phyloP scores from a whole-genome alignment of 306 rosid genomes.

The Lathyrus tuberosus region DNA sequence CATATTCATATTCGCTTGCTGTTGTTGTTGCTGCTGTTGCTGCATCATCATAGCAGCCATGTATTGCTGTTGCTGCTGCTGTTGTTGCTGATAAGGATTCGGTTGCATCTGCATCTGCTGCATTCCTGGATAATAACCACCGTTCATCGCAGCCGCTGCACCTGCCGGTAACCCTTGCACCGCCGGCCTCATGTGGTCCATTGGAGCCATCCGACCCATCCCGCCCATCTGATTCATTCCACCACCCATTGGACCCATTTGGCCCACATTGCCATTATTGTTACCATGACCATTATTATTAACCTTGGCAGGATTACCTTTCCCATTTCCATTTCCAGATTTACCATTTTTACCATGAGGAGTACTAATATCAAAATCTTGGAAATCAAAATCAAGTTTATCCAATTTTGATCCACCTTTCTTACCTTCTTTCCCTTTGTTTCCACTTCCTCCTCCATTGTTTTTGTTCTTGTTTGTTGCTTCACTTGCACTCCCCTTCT shows the following conservation, averaged over 20 bases:
- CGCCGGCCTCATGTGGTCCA: constrained; percentile 71
- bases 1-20: constrained; percentile 50
- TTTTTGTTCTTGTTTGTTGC: constrained; percentile 42
- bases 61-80: constrained; percentile 55
- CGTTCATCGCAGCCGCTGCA: constrained; percentile 50
- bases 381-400: constrained; percentile 49
- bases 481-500: constrained; percentile 46
- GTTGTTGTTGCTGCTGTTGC: constrained; percentile 39
- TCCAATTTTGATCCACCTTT: constrained; percentile 47
- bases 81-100: constrained; percentile 52
- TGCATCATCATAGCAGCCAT: constrained; percentile 93
- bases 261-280: constrained; percentile 41
- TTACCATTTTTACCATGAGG: constrained; percentile 56
- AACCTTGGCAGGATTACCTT: constrained; percentile 21
- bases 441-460: constrained; percentile 44
- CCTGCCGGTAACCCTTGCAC: constrained; percentile 81
- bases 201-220: constrained; percentile 45
- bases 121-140: constrained; percentile 73
- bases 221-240: constrained; percentile 44
- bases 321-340: constrained; percentile 25
- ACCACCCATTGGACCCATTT: constrained; percentile 56
- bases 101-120: constrained; percentile 62
- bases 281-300: constrained; percentile 42
- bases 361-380: constrained; percentile 55
- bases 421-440: constrained; percentile 53